These are phyloP conservation scores for Fusarium acutatum DNA, from an alignment of 2,329 filamentous ascomycete genomes.

Conservation along the genomic window DNA sequence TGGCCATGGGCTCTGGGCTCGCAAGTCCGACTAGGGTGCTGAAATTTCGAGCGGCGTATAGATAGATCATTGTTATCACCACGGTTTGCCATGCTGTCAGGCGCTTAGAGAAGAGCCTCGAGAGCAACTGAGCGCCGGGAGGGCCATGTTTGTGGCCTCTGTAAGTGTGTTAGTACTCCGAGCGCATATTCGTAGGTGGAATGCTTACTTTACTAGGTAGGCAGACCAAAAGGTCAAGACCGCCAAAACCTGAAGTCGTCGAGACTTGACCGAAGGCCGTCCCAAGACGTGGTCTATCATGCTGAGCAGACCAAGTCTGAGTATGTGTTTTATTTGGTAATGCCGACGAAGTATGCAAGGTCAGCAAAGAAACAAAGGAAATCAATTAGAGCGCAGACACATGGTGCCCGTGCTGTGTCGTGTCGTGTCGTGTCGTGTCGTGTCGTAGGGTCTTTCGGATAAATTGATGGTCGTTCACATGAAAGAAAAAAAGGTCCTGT, in stretches of 20 bases:
- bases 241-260: constrained; percentile 89
- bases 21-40: constrained; percentile 91
- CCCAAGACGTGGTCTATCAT: constrained; percentile 91
- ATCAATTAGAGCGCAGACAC: constrained; percentile 20
- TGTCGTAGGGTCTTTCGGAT: constrained; percentile 4
- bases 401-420: constrained; percentile 7
- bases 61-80: constrained; percentile 85
- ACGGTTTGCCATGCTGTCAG: constrained; percentile 92
- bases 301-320: constrained; percentile 6
- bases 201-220: constrained; percentile 76
- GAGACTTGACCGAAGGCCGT: constrained; percentile 87
- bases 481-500: constrained; percentile 17
- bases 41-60: constrained; percentile 93
- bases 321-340: background rate
- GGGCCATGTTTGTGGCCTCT: constrained; percentile 91
- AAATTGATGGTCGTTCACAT: constrained; percentile 37
- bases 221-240: constrained; percentile 92
- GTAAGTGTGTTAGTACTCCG: constrained; percentile 30
- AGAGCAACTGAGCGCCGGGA: constrained; percentile 76
- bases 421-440: constrained; percentile 5
- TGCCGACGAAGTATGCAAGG: background rate
- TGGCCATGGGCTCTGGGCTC: constrained; percentile 90
- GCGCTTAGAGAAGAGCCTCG: constrained; percentile 71
- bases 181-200: background rate
- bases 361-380: constrained; percentile 10